Evolutionary conservation across 257 asterid genomes (phyloP), one percentile per base, ranked within the genome.

Genomic region (Rehmannia glutinosa): DNA sequence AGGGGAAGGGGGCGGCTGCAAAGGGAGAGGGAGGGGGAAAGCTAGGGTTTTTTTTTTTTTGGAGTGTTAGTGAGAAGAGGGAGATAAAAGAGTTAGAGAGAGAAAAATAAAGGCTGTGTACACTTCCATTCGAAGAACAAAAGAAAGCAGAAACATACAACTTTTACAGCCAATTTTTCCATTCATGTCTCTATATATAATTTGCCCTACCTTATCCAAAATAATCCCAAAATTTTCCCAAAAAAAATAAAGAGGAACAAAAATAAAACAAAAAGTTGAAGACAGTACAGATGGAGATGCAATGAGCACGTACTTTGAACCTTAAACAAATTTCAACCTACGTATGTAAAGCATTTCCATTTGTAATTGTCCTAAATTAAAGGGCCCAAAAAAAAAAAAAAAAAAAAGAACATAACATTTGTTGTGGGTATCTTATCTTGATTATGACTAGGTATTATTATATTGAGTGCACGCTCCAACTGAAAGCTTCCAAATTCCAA

Each of bases 401-500:
- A 1, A 2, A 42, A 13, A 6, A 36, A 49, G 17, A 17, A 49
- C 0, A 9, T 8, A 9, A 49, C 56, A 49, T 49, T 21, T 49
- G 10, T 20, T 41, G 45, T 15, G 49, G 41, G 68, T 32, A 66
- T 49, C 68, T 67, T 55, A 42, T 67, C 64, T 25, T 53, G 8
- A 16, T 11, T 24, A 25, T 39, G 17, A 13, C 15, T 13, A 15
- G 8, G 19, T 45, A 45, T 17, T 16, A 16, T 45, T 16, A 16
- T 17, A 23, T 6, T 43, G 52, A 56, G 33, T 20, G 70, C 77
- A 62, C 66, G 62, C 53, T 51, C 57, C 23, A 62, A 73, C 82
- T 69, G 65, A 76, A 76, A 82, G 87, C 74, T 80, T 63, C 69
- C 50, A 51, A 49, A 71, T 80, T 63, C 69, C 50, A 51, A 49